Percentiles rank a stretch among this genome's conserved stretches.
Conservation (phyloP, 352 stramenopile genomes). For the Phytophthora litchii region DNA sequence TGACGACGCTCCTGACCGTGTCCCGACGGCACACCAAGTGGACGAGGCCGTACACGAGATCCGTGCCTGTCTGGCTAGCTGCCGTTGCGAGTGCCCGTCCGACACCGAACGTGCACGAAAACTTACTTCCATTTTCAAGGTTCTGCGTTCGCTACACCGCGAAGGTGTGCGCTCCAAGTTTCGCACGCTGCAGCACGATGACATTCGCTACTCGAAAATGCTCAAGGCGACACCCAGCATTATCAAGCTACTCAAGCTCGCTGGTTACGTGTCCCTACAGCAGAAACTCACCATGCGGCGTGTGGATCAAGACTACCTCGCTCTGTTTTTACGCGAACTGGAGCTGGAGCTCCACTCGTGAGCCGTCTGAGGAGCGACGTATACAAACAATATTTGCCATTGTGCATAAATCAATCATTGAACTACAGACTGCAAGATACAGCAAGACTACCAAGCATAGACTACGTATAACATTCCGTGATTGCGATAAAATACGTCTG, state of each 20-base stretch:
- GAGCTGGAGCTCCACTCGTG: conserved; percentile 40
- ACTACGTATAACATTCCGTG: conserved; percentile 12
- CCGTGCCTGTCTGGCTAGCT: conserved; percentile 56
- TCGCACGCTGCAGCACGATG: conserved; percentile 66
- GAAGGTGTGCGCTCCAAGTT: conserved; percentile 73
- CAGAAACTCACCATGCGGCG: conserved; percentile 77
- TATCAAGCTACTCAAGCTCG: conserved; percentile 77
- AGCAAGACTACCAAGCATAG: conserved; percentile 27
- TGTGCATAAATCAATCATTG: conserved; percentile 9
- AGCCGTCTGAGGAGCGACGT: conserved; percentile 17
- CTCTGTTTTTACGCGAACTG: conserved; percentile 64
- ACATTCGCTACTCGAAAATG: conserved; percentile 76
- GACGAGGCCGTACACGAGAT: conserved; percentile 57
- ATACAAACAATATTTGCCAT: conserved; percentile 16
- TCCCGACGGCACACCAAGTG: conserved; percentile 43
- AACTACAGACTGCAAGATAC: conserved; percentile 24
- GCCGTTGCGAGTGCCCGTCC: conserved; percentile 71
- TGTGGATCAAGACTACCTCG: conserved; percentile 71
- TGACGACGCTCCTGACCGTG: conserved; percentile 52
- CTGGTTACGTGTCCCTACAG: conserved; percentile 74
- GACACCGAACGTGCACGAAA: conserved; percentile 64
- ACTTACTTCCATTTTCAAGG: conserved; percentile 72
- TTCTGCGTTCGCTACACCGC: conserved; percentile 66
- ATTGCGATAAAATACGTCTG: conserved; percentile 18
- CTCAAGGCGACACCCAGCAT: conserved; percentile 74